A percentile compares a stretch with the other conserved stretches of the same genome.
phyloP scores from a whole-genome alignment of 2,329 filamentous ascomycete genomes.

The Pseudogymnoascus sp. region DNA sequence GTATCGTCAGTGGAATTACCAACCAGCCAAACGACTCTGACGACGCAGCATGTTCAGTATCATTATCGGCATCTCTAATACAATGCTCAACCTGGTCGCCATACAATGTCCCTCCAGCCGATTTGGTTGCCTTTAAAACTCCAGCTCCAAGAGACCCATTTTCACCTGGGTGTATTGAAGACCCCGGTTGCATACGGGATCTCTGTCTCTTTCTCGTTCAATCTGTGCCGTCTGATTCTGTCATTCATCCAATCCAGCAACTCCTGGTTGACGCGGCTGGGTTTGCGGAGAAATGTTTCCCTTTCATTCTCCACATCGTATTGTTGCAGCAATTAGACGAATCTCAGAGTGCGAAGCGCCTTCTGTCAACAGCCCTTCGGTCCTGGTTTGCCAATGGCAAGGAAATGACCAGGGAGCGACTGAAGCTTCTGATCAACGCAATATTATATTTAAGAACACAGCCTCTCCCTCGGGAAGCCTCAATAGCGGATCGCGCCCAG shows the following conservation, averaged over 20 bases:
- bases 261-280: slow-evolving; percentile 58
- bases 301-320: slow-evolving; percentile 77
- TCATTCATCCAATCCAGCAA: slow-evolving; percentile 60
- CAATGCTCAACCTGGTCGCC: slow-evolving; percentile 48
- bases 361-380: slow-evolving; percentile 57
- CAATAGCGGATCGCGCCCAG: slow-evolving; percentile 65
- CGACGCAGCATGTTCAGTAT: slow-evolving; percentile 10
- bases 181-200: slow-evolving; percentile 50
- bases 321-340: slow-evolving; percentile 60
- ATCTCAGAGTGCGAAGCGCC: slow-evolving; percentile 49
- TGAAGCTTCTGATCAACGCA: slow-evolving; percentile 66
- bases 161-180: slow-evolving; percentile 32
- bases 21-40: slow-evolving; percentile 7
- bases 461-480: slow-evolving; percentile 62
- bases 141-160: slow-evolving; percentile 15
- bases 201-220: slow-evolving; percentile 55
- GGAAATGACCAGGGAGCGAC: slow-evolving; percentile 47
- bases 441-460: slow-evolving; percentile 86
- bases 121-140: slow-evolving; percentile 23
- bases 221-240: slow-evolving; percentile 51
- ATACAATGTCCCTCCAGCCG: slow-evolving; percentile 49
- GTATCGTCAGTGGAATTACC: slow-evolving; percentile 39
- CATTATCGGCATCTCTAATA: slow-evolving; percentile 43
- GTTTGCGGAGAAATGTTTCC: slow-evolving; percentile 68
- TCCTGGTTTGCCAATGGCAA: slow-evolving; percentile 51